These are phyloP conservation scores for Elsinoe batatas DNA, from an alignment of 2,329 filamentous ascomycete species.

Conservation along the genomic window DNA sequence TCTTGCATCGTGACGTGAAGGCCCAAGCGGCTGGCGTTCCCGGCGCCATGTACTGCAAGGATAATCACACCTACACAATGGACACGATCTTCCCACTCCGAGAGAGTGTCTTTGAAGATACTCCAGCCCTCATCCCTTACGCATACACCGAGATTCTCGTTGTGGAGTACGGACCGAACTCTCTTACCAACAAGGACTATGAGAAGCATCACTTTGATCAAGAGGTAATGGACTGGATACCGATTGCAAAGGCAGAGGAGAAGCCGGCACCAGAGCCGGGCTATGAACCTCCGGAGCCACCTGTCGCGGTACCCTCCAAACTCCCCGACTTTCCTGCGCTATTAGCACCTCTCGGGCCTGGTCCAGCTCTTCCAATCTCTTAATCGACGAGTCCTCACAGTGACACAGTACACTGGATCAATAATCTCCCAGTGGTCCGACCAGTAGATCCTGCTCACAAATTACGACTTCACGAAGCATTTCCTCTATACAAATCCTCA, in stretches of 20 bases:
- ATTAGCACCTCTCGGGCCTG: neutral
- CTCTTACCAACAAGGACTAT: slow-evolving; percentile 39
- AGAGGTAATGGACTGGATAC: slow-evolving; percentile 25
- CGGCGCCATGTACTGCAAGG: slow-evolving; percentile 46
- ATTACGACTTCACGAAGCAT: neutral
- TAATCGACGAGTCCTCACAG: neutral
- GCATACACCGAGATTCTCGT: slow-evolving; percentile 44
- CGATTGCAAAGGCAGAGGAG: slow-evolving; percentile 12
- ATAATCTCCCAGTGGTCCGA: neutral
- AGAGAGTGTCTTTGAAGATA: slow-evolving; percentile 44
- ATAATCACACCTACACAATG: slow-evolving; percentile 44
- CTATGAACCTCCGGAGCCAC: neutral
- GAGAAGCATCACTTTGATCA: slow-evolving; percentile 34
- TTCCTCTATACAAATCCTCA: neutral
- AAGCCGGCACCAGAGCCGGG: slow-evolving; percentile 3
- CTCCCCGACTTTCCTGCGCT: neutral
- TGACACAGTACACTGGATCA: neutral
- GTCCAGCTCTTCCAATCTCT: neutral
- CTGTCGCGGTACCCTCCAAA: neutral
- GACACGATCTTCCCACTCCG: slow-evolving; percentile 49
- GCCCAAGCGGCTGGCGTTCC: slow-evolving; percentile 30
- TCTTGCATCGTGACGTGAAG: slow-evolving; percentile 39
- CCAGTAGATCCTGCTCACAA: neutral
- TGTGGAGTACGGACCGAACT: slow-evolving; percentile 45
- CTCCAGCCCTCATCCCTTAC: slow-evolving; percentile 46